phyloP scores from a whole-genome alignment of 495 filamentous ascomycete species.

The Symbiotaphrina buchneri region DNA sequence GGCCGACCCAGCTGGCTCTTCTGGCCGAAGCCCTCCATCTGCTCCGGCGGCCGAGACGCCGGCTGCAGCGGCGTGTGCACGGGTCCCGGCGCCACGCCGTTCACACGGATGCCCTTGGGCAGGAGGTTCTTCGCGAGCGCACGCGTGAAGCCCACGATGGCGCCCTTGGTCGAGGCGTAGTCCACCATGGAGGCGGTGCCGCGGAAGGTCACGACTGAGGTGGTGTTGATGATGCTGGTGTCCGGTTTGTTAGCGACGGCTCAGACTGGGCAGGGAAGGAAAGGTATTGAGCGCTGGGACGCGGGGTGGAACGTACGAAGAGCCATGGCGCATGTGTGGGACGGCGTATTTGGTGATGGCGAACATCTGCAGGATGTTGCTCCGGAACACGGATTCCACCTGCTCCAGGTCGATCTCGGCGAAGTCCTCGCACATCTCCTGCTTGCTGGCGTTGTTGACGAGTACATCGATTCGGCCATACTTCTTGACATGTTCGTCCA shows the following conservation, averaged over 20 bases:
- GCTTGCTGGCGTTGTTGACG: constrained; percentile 38
- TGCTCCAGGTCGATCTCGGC: constrained; percentile 25
- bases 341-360: constrained; percentile 35
- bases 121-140: constrained; percentile 28
- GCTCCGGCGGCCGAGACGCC: constrained; percentile 22
- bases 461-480: constrained; percentile 27
- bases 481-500: constrained; percentile 27
- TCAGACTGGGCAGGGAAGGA: not conserved
- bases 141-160: constrained; percentile 34
- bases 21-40: constrained; percentile 29
- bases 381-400: constrained; percentile 28
- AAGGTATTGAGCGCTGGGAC: not conserved
- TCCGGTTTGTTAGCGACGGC: not conserved
- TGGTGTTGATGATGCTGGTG: constrained; percentile 36
- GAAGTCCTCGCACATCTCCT: constrained; percentile 27
- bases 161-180: constrained; percentile 38
- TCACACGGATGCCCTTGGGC: constrained; percentile 37
- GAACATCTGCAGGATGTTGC: constrained; percentile 39
- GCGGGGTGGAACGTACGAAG: constrained; percentile 10
- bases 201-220: constrained; percentile 28
- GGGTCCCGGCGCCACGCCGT: constrained; percentile 35
- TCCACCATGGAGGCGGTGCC: constrained; percentile 28
- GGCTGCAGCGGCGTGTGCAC: constrained; percentile 37
- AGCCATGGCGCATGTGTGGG: constrained; percentile 29
- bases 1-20: constrained; percentile 23